Conservation (phyloP, 2,329 filamentous ascomycete species). For the Curvularia sp. region DNA sequence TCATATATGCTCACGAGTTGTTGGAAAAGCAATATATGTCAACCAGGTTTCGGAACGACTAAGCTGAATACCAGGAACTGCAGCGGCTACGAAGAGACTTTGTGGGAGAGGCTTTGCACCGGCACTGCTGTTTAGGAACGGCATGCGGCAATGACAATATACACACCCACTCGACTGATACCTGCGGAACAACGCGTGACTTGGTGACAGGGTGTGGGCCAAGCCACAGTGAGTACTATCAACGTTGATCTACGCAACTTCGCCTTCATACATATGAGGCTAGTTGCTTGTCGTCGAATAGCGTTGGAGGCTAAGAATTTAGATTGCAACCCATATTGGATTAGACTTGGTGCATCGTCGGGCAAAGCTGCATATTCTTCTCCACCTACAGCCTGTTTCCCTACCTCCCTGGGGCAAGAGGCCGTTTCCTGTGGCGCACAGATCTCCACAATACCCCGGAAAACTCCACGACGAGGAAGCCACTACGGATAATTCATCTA, state of each 20-base stretch:
- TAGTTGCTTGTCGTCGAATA: constrained; percentile 18
- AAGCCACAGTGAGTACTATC: neutral
- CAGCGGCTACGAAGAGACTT: constrained; percentile 5
- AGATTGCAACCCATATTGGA: constrained; percentile 23
- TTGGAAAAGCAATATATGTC: constrained; percentile 27
- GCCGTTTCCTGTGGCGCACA: constrained; percentile 31
- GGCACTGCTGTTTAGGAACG: neutral
- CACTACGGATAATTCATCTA: constrained; percentile 41
- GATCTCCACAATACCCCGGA: constrained; percentile 45
- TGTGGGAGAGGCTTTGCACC: constrained; percentile 2
- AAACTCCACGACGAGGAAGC: constrained; percentile 39
- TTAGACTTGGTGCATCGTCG: constrained; percentile 29
- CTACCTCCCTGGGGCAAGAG: constrained; percentile 37
- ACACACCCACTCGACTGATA: neutral
- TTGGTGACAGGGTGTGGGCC: neutral
- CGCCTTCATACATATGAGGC: constrained; percentile 18
- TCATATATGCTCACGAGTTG: constrained; percentile 19
- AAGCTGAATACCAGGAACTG: constrained; percentile 11
- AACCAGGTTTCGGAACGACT: constrained; percentile 31
- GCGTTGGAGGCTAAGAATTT: constrained; percentile 8
- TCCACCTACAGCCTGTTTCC: constrained; percentile 25
- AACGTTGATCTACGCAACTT: constrained; percentile 13
- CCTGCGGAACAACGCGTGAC: constrained; percentile 6
- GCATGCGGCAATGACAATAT: constrained; percentile 6
- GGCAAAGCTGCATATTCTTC: constrained; percentile 19